These are phyloP conservation scores for Marasmius fiardii DNA, from an alignment of 1,284 basidiomycete species.

Conservation along the genomic window DNA sequence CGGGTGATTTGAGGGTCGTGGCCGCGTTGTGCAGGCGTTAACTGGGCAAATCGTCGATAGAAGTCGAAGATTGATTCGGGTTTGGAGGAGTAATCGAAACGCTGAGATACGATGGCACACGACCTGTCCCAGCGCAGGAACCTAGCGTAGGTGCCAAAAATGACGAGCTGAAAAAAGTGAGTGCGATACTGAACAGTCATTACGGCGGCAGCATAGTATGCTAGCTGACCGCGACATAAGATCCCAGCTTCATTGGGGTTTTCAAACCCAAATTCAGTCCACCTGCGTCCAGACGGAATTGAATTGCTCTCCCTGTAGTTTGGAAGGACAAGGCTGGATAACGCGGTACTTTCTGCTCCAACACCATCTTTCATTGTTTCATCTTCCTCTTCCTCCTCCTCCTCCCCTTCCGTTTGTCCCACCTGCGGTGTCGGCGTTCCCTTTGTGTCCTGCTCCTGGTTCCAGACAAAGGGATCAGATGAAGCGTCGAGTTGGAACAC, in stretches of 20 bases:
- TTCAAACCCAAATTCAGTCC: neutral
- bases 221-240: slow-evolving; percentile 2
- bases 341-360: no score
- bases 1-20: neutral
- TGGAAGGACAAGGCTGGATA: neutral
- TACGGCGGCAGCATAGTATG: neutral
- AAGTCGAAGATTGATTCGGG: neutral
- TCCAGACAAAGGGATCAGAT: neutral
- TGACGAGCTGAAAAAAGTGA: neutral
- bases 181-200: neutral
- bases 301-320: neutral
- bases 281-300: neutral
- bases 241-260: neutral
- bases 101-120: neutral
- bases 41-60: neutral
- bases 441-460: neutral
- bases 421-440: neutral
- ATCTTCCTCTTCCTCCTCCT: neutral
- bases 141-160: neutral
- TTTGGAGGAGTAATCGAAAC: neutral
- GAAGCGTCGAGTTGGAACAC: neutral
- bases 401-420: neutral
- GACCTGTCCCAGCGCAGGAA: neutral
- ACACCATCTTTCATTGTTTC: neutral
- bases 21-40: neutral